Evolutionary conservation across 1,284 basidiomycete genomes (phyloP).

Genomic region (Blastosporella zonata): DNA sequence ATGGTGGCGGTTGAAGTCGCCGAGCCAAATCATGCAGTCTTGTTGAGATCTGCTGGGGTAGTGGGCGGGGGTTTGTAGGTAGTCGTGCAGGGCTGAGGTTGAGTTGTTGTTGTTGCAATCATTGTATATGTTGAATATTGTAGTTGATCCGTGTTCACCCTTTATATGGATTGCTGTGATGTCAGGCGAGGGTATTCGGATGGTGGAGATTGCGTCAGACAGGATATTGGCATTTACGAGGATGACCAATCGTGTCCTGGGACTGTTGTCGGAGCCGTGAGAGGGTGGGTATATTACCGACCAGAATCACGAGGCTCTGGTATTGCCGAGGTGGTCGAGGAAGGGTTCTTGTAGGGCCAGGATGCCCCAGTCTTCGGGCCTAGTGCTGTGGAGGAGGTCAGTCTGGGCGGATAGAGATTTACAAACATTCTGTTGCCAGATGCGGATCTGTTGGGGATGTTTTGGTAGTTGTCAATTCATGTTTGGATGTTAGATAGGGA

Average conservation of each 20-base stretch:
- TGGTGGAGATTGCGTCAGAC: slow-evolving; percentile 8
- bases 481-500: too few relatives aligned
- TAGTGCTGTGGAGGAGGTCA: slow-evolving; percentile 2
- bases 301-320: slow-evolving; percentile 14
- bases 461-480: neutral
- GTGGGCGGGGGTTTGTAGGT: neutral
- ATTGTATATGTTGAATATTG: too few relatives aligned
- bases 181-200: too few relatives aligned
- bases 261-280: neutral
- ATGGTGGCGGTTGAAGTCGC: slow-evolving; percentile 53
- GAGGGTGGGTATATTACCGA: slow-evolving; percentile 18
- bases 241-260: slow-evolving; percentile 19
- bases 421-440: slow-evolving; percentile 17
- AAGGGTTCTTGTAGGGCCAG: slow-evolving; percentile 28
- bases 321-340: slow-evolving; percentile 17
- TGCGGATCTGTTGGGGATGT: neutral
- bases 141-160: too few relatives aligned
- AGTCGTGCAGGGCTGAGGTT: neutral
- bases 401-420: slow-evolving; percentile 9
- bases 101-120: neutral
- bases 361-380: slow-evolving; percentile 20
- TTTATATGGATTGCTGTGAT: too few relatives aligned
- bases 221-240: slow-evolving; percentile 22
- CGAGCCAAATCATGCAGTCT: slow-evolving; percentile 30
- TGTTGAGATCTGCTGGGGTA: neutral